phyloP scores from a whole-genome alignment of 139 green algal genomes.

The Coelastrella sp. region DNA sequence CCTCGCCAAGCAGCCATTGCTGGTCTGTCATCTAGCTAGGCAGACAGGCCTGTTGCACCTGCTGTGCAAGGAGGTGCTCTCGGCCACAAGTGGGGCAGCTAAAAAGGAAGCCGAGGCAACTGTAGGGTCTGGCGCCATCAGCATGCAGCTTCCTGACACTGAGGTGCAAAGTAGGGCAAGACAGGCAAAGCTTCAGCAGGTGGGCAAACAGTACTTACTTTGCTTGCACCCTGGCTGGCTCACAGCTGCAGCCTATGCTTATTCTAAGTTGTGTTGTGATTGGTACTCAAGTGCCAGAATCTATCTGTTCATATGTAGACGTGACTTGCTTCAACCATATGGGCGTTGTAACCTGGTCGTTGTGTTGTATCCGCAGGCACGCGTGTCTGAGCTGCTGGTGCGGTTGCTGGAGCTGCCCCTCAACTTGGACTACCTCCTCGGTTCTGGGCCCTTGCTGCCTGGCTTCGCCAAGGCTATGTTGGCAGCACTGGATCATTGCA shows the following conservation, averaged over 20 bases:
- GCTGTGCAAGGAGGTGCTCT: slow-evolving; percentile 49
- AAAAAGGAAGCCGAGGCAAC: background rate
- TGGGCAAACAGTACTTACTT: background rate
- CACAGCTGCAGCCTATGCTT: too few species aligned
- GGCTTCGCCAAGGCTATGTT: slow-evolving; percentile 7
- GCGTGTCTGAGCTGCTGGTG: slow-evolving; percentile 46
- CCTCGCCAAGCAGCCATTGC: slow-evolving; percentile 6
- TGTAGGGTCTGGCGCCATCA: slow-evolving; percentile 4
- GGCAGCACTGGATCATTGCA: slow-evolving; percentile 46
- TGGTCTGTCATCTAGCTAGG: slow-evolving; percentile 47
- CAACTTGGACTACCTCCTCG: slow-evolving; percentile 37
- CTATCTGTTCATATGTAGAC: too few species aligned
- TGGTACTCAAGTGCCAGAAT: too few species aligned
- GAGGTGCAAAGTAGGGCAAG: background rate
- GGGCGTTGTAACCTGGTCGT: background rate
- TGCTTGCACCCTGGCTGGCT: too few species aligned
- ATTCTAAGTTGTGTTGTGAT: too few species aligned
- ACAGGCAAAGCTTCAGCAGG: slow-evolving; percentile 27
- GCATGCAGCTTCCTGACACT: background rate
- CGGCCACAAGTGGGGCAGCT: background rate
- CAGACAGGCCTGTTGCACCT: slow-evolving; percentile 46
- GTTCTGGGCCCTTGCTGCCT: slow-evolving; percentile 48
- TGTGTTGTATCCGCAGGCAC: background rate
- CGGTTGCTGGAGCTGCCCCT: slow-evolving; percentile 49
- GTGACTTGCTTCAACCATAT: too few species aligned